Base-by-base conservation (phyloP, 129 eudicot species). In the Chrysanthemum makinoi region DNA sequence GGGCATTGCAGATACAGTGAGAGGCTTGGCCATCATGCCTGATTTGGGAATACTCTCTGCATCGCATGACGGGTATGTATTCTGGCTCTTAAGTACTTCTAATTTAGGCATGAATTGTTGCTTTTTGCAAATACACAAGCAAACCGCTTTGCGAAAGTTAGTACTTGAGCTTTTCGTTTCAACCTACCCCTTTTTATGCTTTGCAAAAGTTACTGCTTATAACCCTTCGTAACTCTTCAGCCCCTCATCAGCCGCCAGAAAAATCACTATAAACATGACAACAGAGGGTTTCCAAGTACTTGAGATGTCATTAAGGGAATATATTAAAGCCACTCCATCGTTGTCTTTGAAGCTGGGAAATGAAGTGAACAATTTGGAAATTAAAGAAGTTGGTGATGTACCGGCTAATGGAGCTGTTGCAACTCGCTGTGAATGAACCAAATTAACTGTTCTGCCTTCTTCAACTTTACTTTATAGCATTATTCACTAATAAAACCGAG, bases 11-110 rank as follows among this genome's bases (percentile, higher is more conserved):
- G 99, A 95, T 81, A 95, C 99, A 43, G 99, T 95, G 66, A 88
- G 99, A 70, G 92, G 99, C 63, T 70, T 95, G 76, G 97, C 97
- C 18, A 81, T 81, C 77, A 88, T 95, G 99, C 90, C 94, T 68
- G 89, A 66, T 53, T 65, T 90, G 68, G 99, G 99, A 77, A 73
- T 95, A 63, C 88, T 95, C 68, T 95, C 99, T 65, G 97, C 99
- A 64, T 95, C 99, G 18, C 99, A 95, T 84, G 99, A 95, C 78
- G 97, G 97, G 99, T 95, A 82, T 72, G 88, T 24, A 80, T 9
- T 80, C 53, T 53, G 76, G 62, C 19, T 49, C 35, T 49, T 2
- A 66, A n/a, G 10, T 67, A 66, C 60, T 16, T 57, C 18, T 44
- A 66, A 56, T 26, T 26, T 67, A 56, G 74, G 43, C 61, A 67